These are phyloP conservation scores for Rhynchosporium graminicola DNA, from an alignment of 2,329 filamentous ascomycete genomes.

Conservation along the genomic window DNA sequence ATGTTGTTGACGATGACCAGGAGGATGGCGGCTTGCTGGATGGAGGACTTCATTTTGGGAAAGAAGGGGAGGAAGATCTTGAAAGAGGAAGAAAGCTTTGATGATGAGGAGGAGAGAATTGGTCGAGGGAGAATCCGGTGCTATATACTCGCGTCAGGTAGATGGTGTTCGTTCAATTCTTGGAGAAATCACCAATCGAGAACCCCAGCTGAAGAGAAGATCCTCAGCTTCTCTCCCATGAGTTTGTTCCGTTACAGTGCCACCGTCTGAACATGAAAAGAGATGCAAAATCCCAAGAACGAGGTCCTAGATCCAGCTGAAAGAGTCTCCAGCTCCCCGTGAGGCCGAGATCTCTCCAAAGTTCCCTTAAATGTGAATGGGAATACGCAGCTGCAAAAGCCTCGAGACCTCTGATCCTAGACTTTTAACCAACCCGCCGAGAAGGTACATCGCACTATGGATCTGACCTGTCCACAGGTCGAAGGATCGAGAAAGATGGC, in stretches of 20 bases:
- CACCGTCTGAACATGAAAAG: not conserved
- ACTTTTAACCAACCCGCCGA: not conserved
- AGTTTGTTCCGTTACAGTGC: not conserved
- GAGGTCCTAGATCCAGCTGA: not conserved
- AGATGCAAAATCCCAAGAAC: not conserved
- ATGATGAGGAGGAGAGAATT: not conserved
- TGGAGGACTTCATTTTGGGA: constrained; percentile 2
- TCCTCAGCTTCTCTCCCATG: not conserved
- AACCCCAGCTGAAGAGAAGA: not conserved
- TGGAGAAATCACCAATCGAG: not conserved
- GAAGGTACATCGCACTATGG: not conserved
- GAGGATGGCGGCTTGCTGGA: not conserved
- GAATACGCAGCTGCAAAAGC: not conserved
- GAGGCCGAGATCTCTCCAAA: not conserved
- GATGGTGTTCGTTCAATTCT: not conserved
- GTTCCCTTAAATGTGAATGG: not conserved
- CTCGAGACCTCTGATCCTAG: not conserved
- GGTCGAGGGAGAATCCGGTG: not conserved
- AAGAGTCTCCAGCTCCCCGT: not conserved
- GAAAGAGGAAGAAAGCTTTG: not conserved
- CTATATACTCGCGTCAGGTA: not conserved
- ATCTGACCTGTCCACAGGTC: not conserved
- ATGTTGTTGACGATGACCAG: not conserved
- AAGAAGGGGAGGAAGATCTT: not conserved
- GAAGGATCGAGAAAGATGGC: not conserved